phyloP scores from a whole-genome alignment of 2,329 filamentous ascomycete genomes.

The Remersonia thermophila region DNA sequence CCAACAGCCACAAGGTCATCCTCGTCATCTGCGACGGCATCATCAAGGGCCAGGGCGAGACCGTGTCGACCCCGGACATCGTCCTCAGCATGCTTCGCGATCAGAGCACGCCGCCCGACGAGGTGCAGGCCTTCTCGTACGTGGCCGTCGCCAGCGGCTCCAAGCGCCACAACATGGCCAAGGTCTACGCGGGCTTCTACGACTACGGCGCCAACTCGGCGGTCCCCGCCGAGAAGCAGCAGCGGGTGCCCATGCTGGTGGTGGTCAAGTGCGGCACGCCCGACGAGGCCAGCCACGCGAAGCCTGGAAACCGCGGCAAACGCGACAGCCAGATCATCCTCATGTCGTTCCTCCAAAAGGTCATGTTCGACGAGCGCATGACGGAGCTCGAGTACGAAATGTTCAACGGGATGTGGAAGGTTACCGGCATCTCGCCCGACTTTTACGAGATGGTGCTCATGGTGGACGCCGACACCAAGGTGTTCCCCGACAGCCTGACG shows the following conservation, averaged over 20 bases:
- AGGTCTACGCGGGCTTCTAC: constrained; percentile 96
- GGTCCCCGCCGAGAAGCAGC: constrained; percentile 77
- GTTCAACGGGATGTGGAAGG: constrained; percentile 98
- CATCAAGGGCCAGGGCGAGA: constrained; percentile 90
- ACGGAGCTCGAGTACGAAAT: constrained; percentile 98
- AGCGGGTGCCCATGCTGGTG: constrained; percentile 94
- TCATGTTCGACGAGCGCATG: constrained; percentile 99
- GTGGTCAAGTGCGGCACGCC: constrained; percentile 93
- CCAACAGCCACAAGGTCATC: constrained; percentile 97
- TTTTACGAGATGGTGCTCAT: constrained; percentile 97
- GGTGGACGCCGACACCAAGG: constrained; percentile 98
- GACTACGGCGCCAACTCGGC: constrained; percentile 76
- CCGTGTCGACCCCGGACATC: constrained; percentile 77
- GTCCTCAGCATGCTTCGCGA: constrained; percentile 92
- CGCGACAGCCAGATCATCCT: constrained; percentile 97
- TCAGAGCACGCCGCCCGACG: constrained; percentile 62
- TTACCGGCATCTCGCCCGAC: constrained; percentile 94
- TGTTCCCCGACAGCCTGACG: constrained; percentile 94
- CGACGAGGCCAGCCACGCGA: constrained; percentile 66
- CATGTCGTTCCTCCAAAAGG: constrained; percentile 98
- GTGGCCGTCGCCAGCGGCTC: constrained; percentile 91
- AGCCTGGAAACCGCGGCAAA: constrained; percentile 95
- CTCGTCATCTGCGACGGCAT: constrained; percentile 94
- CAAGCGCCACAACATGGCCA: constrained; percentile 99
- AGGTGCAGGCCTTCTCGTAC: constrained; percentile 86